phyloP scores from a whole-genome alignment of 306 rosid species.

The Cotoneaster glaucophyllus region DNA sequence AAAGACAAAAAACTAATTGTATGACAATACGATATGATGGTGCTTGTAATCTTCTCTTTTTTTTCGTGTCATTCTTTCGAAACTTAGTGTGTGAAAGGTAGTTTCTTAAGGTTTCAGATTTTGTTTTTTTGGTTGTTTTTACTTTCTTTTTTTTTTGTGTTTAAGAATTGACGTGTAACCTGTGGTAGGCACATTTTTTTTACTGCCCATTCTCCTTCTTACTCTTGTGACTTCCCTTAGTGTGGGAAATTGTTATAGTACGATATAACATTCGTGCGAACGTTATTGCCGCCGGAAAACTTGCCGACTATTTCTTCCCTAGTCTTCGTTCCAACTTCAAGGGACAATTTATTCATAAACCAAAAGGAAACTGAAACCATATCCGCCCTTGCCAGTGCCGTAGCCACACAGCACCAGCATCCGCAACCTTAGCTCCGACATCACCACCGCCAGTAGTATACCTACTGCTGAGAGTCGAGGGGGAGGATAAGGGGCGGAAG shows the following conservation, averaged over 20 bases:
- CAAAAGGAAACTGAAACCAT: no score
- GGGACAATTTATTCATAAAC: no score
- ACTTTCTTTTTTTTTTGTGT: background rate
- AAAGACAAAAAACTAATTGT: slow-evolving; percentile 34
- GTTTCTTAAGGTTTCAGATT: slow-evolving; percentile 29
- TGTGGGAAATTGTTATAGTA: background rate
- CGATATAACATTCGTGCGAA: background rate
- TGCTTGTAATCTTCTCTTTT: slow-evolving; percentile 38
- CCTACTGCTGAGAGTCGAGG: background rate
- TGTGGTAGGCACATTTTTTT: slow-evolving; percentile 10
- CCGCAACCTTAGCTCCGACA: background rate
- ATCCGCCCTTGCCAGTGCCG: background rate
- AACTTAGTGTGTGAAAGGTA: slow-evolving; percentile 46
- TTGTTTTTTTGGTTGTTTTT: background rate
- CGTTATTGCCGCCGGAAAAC: no score
- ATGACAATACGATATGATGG: slow-evolving; percentile 34
- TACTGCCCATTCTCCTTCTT: background rate
- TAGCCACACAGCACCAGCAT: background rate
- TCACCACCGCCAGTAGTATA: no score
- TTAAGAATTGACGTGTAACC: slow-evolving; percentile 17
- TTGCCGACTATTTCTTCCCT: no score
- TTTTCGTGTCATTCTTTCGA: slow-evolving; percentile 38
- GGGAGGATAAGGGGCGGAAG: background rate
- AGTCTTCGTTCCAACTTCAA: background rate
- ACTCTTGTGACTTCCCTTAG: background rate